Conservation (phyloP, 1,284 basidiomycete genomes). For the Abortiporus biennis region DNA sequence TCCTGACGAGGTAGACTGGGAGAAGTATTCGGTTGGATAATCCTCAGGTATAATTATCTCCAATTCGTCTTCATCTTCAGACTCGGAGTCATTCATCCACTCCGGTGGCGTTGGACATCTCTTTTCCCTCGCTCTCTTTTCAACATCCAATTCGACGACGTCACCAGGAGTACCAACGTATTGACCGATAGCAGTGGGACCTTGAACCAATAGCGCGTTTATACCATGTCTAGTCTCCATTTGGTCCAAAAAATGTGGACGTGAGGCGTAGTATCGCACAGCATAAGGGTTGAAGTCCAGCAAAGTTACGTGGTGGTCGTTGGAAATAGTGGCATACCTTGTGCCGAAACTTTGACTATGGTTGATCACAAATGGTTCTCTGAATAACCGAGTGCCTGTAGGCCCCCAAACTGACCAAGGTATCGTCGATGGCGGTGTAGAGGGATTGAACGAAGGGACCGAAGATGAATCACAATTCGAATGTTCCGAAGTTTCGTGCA, state of each 20-base stretch:
- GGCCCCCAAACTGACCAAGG: constrained; percentile 2
- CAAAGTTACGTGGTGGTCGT: background rate
- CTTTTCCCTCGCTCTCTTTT: constrained; percentile 1
- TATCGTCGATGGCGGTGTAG: no score
- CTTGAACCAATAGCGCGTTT: background rate
- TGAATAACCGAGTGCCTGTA: background rate
- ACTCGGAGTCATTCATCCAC: no score
- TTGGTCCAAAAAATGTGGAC: background rate
- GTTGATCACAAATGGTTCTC: background rate
- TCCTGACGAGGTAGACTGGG: no score
- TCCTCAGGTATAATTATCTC: no score
- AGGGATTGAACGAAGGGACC: no score
- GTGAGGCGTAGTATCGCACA: background rate
- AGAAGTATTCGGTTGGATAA: no score
- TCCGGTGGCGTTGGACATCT: background rate
- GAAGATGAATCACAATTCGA: no score
- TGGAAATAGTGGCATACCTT: background rate
- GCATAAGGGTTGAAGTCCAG: constrained; percentile 1
- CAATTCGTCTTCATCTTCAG: no score
- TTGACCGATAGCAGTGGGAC: background rate
- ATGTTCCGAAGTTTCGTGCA: no score
- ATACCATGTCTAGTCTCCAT: background rate
- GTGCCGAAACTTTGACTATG: no score
- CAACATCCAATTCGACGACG: background rate
- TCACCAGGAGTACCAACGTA: background rate